Base-by-base conservation (phyloP, 2,329 filamentous ascomycete species). In the Scedosporium boydii region DNA sequence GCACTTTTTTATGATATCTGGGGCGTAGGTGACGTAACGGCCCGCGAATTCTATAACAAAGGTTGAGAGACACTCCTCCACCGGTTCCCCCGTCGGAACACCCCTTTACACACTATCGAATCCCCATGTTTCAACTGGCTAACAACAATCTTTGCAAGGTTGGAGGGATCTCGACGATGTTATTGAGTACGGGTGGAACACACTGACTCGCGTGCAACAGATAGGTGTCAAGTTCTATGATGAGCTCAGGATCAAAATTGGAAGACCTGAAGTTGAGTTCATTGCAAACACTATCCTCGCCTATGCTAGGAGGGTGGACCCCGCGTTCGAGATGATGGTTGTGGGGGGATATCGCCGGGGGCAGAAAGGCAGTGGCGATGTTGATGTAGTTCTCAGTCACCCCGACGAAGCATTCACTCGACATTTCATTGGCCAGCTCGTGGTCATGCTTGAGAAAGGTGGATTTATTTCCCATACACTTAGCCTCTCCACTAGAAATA, bases 221-320 rank as follows among this genome's bases (percentile, higher is more conserved):
- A 96, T 98, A 62, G 93, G 95, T 0, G 79, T 97, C 55, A 98
- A 98, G 71, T 97, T 87, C 74, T 96, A 96, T 71, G 89, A 96
- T 41, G 93, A 98, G 66, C 89, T 99, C 62, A 77, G 83, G 56
- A 74, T 81, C 16, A 85, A 83, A 14, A 90, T 98, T 4, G 82
- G 90, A 0, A 84, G 92, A 1, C 63, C 70, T 0, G 92, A 98
- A 72, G 89, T 91, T 0, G 87, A 91, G 67, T 69, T 71, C 0
- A 96, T 96, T 61, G 84, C 83, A 0, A 69, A 76, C 4, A 77
- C 80, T 1, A 82, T 97, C 16, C 79, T 88, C 1, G 69, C 76
- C 1, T 87, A 95, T 65, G 91, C 91, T 1, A 84, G 86, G 56
- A 75, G 72, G 18, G 79, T 93, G 1, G 80, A 84, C 2, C 18